Percentiles rank a stretch among this genome's conserved stretches.
Conservation (phyloP, 2,329 filamentous ascomycete species). For the Intubia oerlemansii region DNA sequence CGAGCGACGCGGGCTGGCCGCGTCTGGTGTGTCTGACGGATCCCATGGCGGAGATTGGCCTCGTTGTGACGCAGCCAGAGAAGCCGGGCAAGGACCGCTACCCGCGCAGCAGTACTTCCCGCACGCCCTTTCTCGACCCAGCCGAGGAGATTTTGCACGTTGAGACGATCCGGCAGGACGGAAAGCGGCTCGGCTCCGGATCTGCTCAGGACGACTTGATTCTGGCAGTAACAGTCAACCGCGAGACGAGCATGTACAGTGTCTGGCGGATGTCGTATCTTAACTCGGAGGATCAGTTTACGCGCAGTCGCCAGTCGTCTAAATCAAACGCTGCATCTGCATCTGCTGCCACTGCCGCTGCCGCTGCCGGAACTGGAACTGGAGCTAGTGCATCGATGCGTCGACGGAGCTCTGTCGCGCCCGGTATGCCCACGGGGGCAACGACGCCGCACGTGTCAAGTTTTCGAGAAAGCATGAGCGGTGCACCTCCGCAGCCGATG, state of each 20-base stretch:
- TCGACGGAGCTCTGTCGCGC: conserved; percentile 42
- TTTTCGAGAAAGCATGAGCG: conserved; percentile 65
- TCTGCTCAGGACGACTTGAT: conserved; percentile 28
- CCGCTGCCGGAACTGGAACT: no score
- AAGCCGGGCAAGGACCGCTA: conserved; percentile 14
- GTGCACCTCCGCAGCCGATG: conserved; percentile 35
- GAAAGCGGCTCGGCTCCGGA: conserved; percentile 26
- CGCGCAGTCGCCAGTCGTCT: conserved; percentile 23
- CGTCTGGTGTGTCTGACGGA: conserved; percentile 69
- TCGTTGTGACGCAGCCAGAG: conserved; percentile 46
- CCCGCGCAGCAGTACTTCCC: conserved; percentile 17
- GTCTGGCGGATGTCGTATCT: conserved; percentile 72
- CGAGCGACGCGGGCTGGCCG: conserved; percentile 41
- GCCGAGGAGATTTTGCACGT: conserved; percentile 73
- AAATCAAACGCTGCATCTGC: no score
- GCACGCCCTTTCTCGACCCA: conserved; percentile 42
- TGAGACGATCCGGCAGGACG: conserved; percentile 26
- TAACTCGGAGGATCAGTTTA: conserved; percentile 38
- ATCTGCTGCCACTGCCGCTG: no score
- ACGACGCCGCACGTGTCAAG: conserved; percentile 54
- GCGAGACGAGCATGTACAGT: conserved; percentile 54
- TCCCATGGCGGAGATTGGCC: conserved; percentile 65
- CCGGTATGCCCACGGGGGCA: conserved; percentile 49
- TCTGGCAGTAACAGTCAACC: conserved; percentile 63
- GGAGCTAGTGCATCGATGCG: no score